Evolutionary conservation across 2,329 filamentous ascomycete species (phyloP), one percentile per base, ranked within the genome.

Genomic region (Fusarium robinianum): DNA sequence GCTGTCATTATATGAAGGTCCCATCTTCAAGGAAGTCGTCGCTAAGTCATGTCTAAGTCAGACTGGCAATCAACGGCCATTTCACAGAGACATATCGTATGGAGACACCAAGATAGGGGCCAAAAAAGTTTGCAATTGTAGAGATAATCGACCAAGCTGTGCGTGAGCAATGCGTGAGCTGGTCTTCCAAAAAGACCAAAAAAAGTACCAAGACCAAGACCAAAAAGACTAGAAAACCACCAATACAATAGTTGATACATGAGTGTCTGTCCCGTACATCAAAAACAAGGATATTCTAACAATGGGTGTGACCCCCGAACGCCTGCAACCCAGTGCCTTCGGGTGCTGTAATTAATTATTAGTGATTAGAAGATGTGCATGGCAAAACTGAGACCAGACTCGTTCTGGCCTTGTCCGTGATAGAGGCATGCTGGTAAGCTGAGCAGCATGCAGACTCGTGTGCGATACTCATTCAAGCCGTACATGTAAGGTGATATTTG

Each of bases 401-500:
- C n/a, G 21, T 41, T 36, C 18, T 15, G 16, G 27, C 35, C 23
- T 27, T 35, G 25, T 19, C 9, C 22, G 29, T 27, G 19, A 14
- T 29, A 22, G 49, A 41, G 9, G 10, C 44, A 46, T 49, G 30
- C 35, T 33, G 30, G 30, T 21, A 26, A 25, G 17, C 33, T 34
- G 38, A 44, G 27, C 41, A 48, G 41, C 31, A 56, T 42, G 35
- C 19, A 29, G 46, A 46, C 34, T 39, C 34, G 37, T 45, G 25
- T 34, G 36, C 18, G 43, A 46, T n/a, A 48, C 26, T 51, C 54
- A 64, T 66, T 60, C 52, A 65, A 50, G 57, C 46, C 46, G 47
- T 67, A 68, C 65, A 41, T 52, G 63, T 67, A 63, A 53, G 59
- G 50, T 60, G 58, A 64, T 61, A 62, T 62, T 33, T 43, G 49